Evolutionary conservation across 257 asterid genomes (phyloP).

Genomic region (Eustoma russellianum): DNA sequence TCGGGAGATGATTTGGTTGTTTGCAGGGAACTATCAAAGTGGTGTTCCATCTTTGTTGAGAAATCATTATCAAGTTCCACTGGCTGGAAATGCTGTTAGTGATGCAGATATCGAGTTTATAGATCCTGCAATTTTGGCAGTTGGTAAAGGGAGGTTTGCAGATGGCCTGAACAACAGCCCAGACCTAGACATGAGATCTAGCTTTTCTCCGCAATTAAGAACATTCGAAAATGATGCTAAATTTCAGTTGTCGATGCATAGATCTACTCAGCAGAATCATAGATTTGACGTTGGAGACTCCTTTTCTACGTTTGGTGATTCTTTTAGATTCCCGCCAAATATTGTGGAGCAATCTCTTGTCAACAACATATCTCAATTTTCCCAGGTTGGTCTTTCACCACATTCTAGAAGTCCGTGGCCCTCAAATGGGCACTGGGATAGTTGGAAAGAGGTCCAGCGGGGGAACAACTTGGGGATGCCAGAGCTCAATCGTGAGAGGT

Average conservation of each 20-base stretch:
- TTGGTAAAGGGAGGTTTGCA: conserved; percentile 77
- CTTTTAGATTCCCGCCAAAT: conserved; percentile 61
- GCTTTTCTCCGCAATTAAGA: conserved; percentile 50
- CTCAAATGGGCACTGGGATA: conserved; percentile 82
- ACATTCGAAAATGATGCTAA: conserved; percentile 55
- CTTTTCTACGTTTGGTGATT: conserved; percentile 46
- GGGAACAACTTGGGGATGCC: conserved; percentile 59
- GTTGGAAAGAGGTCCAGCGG: conserved; percentile 62
- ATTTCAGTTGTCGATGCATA: conserved; percentile 54
- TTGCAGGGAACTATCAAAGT: conserved; percentile 53
- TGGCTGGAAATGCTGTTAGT: conserved; percentile 31
- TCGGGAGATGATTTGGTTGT: neutral
- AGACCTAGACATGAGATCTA: conserved; percentile 47
- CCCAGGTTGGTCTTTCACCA: conserved; percentile 48
- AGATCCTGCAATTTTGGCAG: conserved; percentile 98
- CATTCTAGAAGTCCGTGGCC: conserved; percentile 53
- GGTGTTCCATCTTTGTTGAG: conserved; percentile 44
- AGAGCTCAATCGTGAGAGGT: conserved; percentile 55
- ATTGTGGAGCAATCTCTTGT: conserved; percentile 50
- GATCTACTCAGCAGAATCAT: conserved; percentile 64
- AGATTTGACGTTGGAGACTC: conserved; percentile 42
- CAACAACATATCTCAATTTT: conserved; percentile 48
- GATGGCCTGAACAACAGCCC: conserved; percentile 36
- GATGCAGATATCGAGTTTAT: conserved; percentile 73
- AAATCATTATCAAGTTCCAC: conserved; percentile 54